These are phyloP conservation scores for Cytospora paraplurivora DNA, from an alignment of 2,329 filamentous ascomycete species.

Conservation along the genomic window DNA sequence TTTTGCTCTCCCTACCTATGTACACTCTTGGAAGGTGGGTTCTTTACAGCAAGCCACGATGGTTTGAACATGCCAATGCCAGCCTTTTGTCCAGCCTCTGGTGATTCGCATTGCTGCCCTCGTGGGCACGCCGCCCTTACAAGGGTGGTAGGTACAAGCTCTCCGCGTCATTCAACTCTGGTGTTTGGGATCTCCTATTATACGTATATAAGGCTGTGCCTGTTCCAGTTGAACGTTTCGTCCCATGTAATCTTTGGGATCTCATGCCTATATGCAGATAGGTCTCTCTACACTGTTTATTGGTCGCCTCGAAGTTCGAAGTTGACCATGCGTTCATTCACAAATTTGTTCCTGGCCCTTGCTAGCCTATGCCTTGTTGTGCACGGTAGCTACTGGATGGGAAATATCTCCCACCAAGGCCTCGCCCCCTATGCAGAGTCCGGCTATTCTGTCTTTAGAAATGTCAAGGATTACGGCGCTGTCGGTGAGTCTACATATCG, in stretches of 20 bases:
- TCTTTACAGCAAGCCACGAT: constrained; percentile 22
- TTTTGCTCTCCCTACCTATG: constrained; percentile 4
- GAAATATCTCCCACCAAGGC: constrained; percentile 43
- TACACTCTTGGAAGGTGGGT: constrained; percentile 21
- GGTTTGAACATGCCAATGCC: constrained; percentile 13
- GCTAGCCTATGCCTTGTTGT: constrained; percentile 35
- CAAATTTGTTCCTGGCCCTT: constrained; percentile 35
- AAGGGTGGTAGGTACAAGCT: constrained; percentile 16
- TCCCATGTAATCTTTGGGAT: constrained; percentile 14
- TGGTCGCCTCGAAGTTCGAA: constrained; percentile 2
- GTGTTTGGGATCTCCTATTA: neutral
- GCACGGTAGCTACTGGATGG: constrained; percentile 38
- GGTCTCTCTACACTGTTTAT: constrained; percentile 1
- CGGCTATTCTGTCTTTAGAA: constrained; percentile 49
- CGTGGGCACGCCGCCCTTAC: constrained; percentile 8
- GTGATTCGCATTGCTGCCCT: constrained; percentile 12
- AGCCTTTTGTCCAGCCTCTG: constrained; percentile 21
- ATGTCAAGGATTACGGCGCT: constrained; percentile 51
- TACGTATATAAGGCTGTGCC: constrained; percentile 24
- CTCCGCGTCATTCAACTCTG: neutral
- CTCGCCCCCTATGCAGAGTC: constrained; percentile 45
- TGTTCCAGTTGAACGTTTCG: constrained; percentile 15
- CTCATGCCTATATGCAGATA: constrained; percentile 1
- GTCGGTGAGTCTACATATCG: constrained; percentile 32
- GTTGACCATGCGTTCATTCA: constrained; percentile 35